Base-by-base conservation (phyloP, 768 basidiomycete species). In the Saitozyma podzolica region DNA sequence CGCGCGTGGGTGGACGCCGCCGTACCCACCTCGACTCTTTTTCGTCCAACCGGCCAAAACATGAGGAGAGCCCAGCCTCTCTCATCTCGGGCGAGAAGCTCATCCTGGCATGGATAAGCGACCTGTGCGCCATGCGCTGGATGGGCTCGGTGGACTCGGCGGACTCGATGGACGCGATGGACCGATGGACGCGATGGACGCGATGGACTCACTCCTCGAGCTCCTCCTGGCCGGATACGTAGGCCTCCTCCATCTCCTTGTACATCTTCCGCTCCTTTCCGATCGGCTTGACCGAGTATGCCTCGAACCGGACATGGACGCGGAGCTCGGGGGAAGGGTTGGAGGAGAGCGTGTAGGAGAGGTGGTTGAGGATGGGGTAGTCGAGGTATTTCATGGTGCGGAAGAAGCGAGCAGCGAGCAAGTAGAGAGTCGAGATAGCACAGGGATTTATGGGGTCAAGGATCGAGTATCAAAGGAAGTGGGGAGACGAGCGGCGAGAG, bases 221-320 rank as follows among this genome's bases (percentile, higher is more conserved):
- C 50, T 71, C 76, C 42, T 78, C 90, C 19, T 90, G 80, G 54
- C 81, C 81, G 41, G 91, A 89, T 67, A 89, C 84, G 82, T 97
- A 92, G 40, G 89, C 88, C 70, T 86, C 85, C 79, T 98, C 94
- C 82, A 98, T 88, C 9, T 87, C 83, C 76, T 90, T 92, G 85
- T 92, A 92, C 80, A 97, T 88, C 78, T 89, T 91, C 86, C 93
- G 92, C 84, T 99, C 96, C 74, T 90, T 89, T 70, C 91, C 90
- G 80, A 96, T 89, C 80, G 93, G 89, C 85, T 99, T 99, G 85
- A 92, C 93, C 75, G 89, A 91, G 83, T 97, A 99, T 0, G 92
- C 94, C 80, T 97, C 95, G 80, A 98, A 88, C 68, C 92, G 86
- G 50, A 91, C 92, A 81, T 91, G 88, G 8, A 95, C 91, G 6